These are phyloP conservation scores for Ampelocalamus luodianensis DNA, from an alignment of 176 grass and related monocot genomes.

Conservation along the genomic window DNA sequence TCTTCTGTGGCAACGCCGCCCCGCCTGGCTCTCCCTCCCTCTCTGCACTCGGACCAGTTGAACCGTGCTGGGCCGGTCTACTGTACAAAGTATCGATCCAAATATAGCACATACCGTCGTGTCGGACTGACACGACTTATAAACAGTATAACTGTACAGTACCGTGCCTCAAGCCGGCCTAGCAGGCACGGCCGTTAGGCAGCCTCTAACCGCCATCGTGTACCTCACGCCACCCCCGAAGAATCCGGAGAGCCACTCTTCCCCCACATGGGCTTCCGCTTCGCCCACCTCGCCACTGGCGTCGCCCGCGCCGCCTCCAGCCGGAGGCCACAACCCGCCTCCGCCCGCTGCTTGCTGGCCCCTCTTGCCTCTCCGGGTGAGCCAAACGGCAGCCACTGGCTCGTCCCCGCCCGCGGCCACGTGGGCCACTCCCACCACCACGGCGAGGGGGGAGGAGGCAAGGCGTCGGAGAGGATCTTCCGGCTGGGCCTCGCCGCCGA, in stretches of 20 bases:
- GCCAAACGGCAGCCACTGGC: conserved; percentile 45
- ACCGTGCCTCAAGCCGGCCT: no score
- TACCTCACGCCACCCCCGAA: conserved; percentile 22
- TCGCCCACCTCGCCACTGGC: conserved; percentile 46
- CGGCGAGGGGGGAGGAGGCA: conserved; percentile 28
- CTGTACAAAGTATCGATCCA: no score
- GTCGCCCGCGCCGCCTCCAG: conserved; percentile 12
- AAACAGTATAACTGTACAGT: no score
- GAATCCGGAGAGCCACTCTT: conserved; percentile 20
- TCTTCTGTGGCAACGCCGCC: no score
- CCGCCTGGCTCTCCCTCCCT: no score
- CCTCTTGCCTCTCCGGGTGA: conserved; percentile 26
- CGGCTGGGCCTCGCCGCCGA: conserved; percentile 72
- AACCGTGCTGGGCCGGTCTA: no score
- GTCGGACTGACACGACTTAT: no score
- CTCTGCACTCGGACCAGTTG: no score
- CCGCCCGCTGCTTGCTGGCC: neutral
- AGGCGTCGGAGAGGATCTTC: conserved; percentile 66
- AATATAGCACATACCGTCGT: no score
- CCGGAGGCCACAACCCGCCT: conserved; percentile 12
- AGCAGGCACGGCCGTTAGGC: no score
- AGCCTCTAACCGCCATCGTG: no score
- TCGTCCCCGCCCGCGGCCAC: conserved; percentile 48
- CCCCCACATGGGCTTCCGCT: conserved; percentile 65
- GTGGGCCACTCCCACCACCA: conserved; percentile 50